Evolutionary conservation across 306 rosid species (phyloP).

Genomic region (Heteromeles arbutifolia): DNA sequence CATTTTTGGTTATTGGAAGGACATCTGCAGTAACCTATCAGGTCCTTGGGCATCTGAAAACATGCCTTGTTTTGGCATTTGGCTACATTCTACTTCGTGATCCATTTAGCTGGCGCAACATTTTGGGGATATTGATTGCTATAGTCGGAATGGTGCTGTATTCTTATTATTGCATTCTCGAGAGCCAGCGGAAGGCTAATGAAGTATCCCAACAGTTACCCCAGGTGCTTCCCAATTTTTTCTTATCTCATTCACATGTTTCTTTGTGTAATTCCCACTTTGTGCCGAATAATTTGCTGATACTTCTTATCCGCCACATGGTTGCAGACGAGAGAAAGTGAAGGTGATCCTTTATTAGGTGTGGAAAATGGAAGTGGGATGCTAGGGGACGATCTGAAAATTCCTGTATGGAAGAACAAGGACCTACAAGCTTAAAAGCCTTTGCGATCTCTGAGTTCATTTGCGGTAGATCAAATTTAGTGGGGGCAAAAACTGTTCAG

Average conservation of each 20-base stretch:
- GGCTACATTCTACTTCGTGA: slow-evolving; percentile 82
- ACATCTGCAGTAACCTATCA: slow-evolving; percentile 98
- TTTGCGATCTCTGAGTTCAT: background rate
- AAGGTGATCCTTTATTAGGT: slow-evolving; percentile 55
- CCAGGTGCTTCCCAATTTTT: slow-evolving; percentile 13
- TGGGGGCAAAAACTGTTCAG: slow-evolving; percentile 10
- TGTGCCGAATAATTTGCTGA: background rate
- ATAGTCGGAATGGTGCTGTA: slow-evolving; percentile 84
- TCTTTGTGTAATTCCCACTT: background rate
- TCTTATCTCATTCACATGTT: background rate
- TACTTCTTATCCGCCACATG: background rate
- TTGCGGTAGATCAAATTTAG: slow-evolving; percentile 4
- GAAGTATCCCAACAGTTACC: slow-evolving; percentile 56
- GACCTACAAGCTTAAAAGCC: slow-evolving; percentile 38
- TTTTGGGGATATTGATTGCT: slow-evolving; percentile 79
- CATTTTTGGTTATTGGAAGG: slow-evolving; percentile 93
- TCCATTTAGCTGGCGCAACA: slow-evolving; percentile 94
- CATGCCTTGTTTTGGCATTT: slow-evolving; percentile 86
- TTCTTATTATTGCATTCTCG: slow-evolving; percentile 63
- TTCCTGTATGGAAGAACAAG: slow-evolving; percentile 55
- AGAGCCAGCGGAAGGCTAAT: slow-evolving; percentile 64
- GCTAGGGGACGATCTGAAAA: slow-evolving; percentile 45
- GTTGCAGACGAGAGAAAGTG: slow-evolving; percentile 61
- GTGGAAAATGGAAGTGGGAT: slow-evolving; percentile 48
- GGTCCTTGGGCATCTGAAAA: slow-evolving; percentile 95